Evolutionary conservation across 2,329 filamentous ascomycete species (phyloP).

Genomic region (Diaporthe longicolla): DNA sequence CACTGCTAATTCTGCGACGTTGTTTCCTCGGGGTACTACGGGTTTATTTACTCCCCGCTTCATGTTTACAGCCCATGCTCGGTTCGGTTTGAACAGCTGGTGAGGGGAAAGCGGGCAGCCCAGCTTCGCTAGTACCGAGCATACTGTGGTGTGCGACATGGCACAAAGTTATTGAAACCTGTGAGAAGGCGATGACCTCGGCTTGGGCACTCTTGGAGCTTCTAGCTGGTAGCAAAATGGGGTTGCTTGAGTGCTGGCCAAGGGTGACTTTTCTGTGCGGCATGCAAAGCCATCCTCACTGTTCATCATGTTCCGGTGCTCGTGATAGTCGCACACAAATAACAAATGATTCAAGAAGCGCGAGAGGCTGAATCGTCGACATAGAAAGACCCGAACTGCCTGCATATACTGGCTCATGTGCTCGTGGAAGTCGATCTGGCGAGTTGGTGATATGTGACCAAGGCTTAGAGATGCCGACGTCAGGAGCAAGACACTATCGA

Average conservation of each 20-base stretch:
- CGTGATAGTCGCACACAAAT: not conserved
- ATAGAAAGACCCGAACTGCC: not conserved
- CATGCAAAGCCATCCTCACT: not conserved
- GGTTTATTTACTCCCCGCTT: not conserved
- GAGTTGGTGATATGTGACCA: slow-evolving; percentile 24
- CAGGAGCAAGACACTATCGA: slow-evolving; percentile 18
- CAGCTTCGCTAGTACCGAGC: not conserved
- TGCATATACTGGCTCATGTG: slow-evolving; percentile 1
- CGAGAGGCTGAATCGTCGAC: not conserved
- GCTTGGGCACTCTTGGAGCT: no score
- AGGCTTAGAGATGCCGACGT: not conserved
- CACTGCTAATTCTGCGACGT: not conserved
- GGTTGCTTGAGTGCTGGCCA: not conserved
- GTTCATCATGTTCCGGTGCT: not conserved
- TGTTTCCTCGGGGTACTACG: not conserved
- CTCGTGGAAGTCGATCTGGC: slow-evolving; percentile 7
- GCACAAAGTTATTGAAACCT: not conserved
- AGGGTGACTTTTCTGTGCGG: not conserved
- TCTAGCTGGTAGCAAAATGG: not conserved
- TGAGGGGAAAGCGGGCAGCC: slow-evolving; percentile 21
- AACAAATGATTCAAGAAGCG: not conserved
- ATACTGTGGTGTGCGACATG: not conserved
- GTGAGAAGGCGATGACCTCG: not conserved
- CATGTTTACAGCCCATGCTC: not conserved
- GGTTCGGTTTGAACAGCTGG: not conserved